Evolutionary conservation across 2,329 filamentous ascomycete species (phyloP), one percentile per base, ranked within the genome.

Genomic region (Beauveria australis): DNA sequence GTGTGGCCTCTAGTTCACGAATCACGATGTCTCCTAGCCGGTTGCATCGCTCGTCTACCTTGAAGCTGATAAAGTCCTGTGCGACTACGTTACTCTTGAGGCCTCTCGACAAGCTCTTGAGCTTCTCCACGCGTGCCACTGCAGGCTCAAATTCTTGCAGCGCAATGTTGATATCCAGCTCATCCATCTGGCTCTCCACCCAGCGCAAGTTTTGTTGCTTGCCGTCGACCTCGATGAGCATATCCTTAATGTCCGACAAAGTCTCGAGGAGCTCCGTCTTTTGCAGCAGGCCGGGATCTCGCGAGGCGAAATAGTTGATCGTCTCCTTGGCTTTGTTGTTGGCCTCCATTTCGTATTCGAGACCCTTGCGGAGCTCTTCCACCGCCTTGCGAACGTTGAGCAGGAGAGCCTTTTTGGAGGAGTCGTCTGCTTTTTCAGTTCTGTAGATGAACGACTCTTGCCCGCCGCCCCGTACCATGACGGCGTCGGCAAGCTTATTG

Each of bases 161-260:
- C 0, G 94, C 93, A 68, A 99, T 92, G 67, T 96, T 89, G 67
- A 97, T 97, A 69, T 99, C 94, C 6, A 99, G 83, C 69, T 96
- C 91, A 70, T 99, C 94, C 73, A 99, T 89, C 74, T 97, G 91
- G 57, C 87, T 86, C 72, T 99, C 94, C 0, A 99, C 91, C 91
- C 91, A 97, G 58, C 93, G 89, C 52, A 99, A 81, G 71, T 94
- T 97, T 71, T 97, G 91, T 73, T 97, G 92, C 69, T 96, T 96
- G 53, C 94, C 94, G 68, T 97, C 94, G 16, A 96, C 91, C 68
- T 99, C 94, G 66, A 99, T 92, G 60, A 96, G 83, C 76, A 96
- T 89, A 71, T 95, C 90, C 70, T 91, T 91, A 67, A 89, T 86
- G 64, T 87, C 85, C 1, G 91, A 91, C 10, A 92, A 75, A 8